These are phyloP conservation scores for Cyamopsis tetragonoloba DNA, from an alignment of 306 rosid species.

Conservation along the genomic window DNA sequence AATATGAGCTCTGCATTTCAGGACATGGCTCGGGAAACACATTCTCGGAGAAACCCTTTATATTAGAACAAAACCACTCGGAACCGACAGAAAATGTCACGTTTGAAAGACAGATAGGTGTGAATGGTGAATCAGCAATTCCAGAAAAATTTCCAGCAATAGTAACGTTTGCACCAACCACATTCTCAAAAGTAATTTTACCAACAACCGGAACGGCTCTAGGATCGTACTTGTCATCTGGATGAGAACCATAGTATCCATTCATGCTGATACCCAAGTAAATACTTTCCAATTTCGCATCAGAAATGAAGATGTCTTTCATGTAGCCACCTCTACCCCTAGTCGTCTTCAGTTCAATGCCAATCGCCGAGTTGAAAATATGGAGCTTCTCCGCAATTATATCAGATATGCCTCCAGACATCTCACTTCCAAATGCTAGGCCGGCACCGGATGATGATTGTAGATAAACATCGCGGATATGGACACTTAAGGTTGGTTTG, in stretches of 20 bases:
- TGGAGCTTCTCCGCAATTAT: slow-evolving; percentile 37
- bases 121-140: slow-evolving; percentile 37
- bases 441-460: slow-evolving; percentile 52
- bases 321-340: slow-evolving; percentile 66
- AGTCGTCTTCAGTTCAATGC: slow-evolving; percentile 52
- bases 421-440: slow-evolving; percentile 58
- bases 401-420: slow-evolving; percentile 64
- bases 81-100: slow-evolving; percentile 35
- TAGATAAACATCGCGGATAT: slow-evolving; percentile 40
- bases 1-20: slow-evolving; percentile 32
- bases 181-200: slow-evolving; percentile 38
- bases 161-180: slow-evolving; percentile 40
- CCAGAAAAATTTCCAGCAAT: slow-evolving; percentile 59
- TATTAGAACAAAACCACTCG: slow-evolving; percentile 50
- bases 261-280: slow-evolving; percentile 37
- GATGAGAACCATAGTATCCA: slow-evolving; percentile 52
- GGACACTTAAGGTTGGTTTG: slow-evolving; percentile 43
- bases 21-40: slow-evolving; percentile 50
- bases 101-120: slow-evolving; percentile 47
- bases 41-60: slow-evolving; percentile 33
- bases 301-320: slow-evolving; percentile 35
- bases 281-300: slow-evolving; percentile 34
- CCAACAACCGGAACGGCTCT: slow-evolving; percentile 43
- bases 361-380: slow-evolving; percentile 37
- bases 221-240: slow-evolving; percentile 58